These are phyloP conservation scores for Botrytis fabae DNA, from an alignment of 2,329 filamentous ascomycete species.

Conservation along the genomic window DNA sequence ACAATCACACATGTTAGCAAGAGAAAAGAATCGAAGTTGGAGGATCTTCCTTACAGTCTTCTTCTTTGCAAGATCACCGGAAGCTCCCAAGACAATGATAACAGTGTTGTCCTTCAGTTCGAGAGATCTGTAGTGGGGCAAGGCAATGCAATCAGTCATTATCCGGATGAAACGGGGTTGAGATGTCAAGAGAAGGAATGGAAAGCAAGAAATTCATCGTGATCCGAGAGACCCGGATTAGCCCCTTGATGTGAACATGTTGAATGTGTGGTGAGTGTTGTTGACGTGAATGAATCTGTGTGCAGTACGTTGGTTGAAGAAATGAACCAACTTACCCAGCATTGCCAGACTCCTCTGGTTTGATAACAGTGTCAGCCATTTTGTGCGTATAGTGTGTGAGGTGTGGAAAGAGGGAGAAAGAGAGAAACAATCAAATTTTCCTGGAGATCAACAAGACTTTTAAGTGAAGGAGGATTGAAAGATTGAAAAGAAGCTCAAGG, in stretches of 20 bases:
- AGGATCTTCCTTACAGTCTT: slow-evolving; percentile 71
- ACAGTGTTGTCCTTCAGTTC: slow-evolving; percentile 99
- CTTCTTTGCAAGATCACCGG: slow-evolving; percentile 98
- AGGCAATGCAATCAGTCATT: slow-evolving; percentile 27
- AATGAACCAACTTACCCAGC: slow-evolving; percentile 50
- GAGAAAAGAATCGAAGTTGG: not conserved
- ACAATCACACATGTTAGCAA: slow-evolving; percentile 37
- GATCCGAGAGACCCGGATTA: slow-evolving; percentile 25
- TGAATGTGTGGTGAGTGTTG: slow-evolving; percentile 25
- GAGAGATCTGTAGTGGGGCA: slow-evolving; percentile 61
- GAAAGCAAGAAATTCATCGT: not conserved
- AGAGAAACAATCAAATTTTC: not conserved
- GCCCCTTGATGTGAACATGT: slow-evolving; percentile 16
- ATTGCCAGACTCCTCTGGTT: slow-evolving; percentile 50
- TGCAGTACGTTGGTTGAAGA: slow-evolving; percentile 36
- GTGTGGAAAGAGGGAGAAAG: not conserved
- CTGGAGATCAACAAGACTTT: slow-evolving; percentile 25
- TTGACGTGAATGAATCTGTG: slow-evolving; percentile 24
- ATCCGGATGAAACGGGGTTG: slow-evolving; percentile 42
- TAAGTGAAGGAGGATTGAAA: slow-evolving; percentile 27
- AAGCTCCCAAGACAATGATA: slow-evolving; percentile 94
- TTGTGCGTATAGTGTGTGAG: not conserved
- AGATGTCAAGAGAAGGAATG: not conserved
- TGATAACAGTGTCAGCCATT: slow-evolving; percentile 54
- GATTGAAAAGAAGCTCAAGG: slow-evolving; percentile 24